Evolutionary conservation across 1,284 basidiomycete genomes (phyloP), one percentile per base, ranked within the genome.

Genomic region (Lentinula novae-zelandiae): DNA sequence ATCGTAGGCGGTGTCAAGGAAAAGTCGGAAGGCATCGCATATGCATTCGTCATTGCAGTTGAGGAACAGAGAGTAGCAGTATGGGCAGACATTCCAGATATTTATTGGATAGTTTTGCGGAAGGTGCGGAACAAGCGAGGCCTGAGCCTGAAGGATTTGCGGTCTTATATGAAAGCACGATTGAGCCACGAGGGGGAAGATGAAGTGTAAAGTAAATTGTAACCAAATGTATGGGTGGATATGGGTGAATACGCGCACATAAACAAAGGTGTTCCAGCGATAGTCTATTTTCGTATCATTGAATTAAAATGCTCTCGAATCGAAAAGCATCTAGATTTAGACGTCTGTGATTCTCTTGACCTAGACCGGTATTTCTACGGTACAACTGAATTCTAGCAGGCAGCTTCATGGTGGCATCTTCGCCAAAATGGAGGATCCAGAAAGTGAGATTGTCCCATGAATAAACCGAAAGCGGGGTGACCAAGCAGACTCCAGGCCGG

Each of bases 151-250:
- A 54, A 22, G 20, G 12, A 54, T 31, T 22, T 44, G 27, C 12
- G 39, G 31, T 31, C 53, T 53, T 58, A 62, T 53, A 58, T 56
- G 52, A 39, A 34, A 73, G 72, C 73, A 73, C 71, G 74, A 71
- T 67, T 64, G 67, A 67, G 64, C 69, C 75, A 75, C 72, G 75
- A 75, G 71, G 72, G 44, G 3, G 20, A 7, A 22, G 69, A 64
- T 31, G 51, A 22, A 42, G 53, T 6, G 31, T 5, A 15, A 39
- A 20, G 51, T 53, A 20, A 36, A 54, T 58, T 58, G 15, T 42
- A 53, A 52, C 57, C 50, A 67, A 68, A n/a, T 34, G 7, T 46
- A 42, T 31, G 53, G 53, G 20, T 44, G 20, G 17, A 22, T 34
- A 52, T 13, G 51, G 31, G 33, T 51, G 49, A 51, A 51, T 34